phyloP scores from a whole-genome alignment of 2,329 filamentous ascomycete genomes.

The Pseudogymnoascus sp. region DNA sequence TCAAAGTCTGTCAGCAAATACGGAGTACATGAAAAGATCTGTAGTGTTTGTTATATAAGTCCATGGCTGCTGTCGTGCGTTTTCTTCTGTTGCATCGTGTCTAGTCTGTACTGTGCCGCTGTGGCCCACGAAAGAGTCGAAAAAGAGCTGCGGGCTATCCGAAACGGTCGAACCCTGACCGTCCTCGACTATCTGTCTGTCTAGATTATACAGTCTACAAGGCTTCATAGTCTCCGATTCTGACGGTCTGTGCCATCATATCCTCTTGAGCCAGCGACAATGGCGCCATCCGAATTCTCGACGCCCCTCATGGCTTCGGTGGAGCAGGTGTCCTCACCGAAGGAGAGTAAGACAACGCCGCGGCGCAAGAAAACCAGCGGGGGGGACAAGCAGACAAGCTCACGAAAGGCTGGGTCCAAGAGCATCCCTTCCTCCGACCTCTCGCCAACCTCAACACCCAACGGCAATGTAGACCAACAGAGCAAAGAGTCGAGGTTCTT shows the following conservation, averaged over 20 bases:
- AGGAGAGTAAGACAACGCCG: neutral
- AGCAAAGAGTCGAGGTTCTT: constrained; percentile 23
- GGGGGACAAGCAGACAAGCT: neutral
- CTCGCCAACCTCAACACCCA: neutral
- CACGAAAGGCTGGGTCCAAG: neutral
- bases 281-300: neutral
- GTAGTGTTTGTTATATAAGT: neutral
- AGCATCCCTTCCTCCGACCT: neutral
- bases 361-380: neutral
- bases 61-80: neutral
- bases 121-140: neutral
- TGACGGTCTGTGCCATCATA: neutral
- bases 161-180: neutral
- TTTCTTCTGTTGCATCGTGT: neutral
- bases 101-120: neutral
- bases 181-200: neutral
- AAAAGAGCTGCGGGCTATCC: neutral
- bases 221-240: neutral
- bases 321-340: neutral
- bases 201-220: neutral
- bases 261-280: neutral
- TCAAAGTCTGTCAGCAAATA: neutral
- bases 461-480: neutral
- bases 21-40: neutral
- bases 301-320: neutral